A percentile compares a stretch with the other conserved stretches of the same genome.
phyloP scores from a whole-genome alignment of 306 rosid species.

The Malus domestica region DNA sequence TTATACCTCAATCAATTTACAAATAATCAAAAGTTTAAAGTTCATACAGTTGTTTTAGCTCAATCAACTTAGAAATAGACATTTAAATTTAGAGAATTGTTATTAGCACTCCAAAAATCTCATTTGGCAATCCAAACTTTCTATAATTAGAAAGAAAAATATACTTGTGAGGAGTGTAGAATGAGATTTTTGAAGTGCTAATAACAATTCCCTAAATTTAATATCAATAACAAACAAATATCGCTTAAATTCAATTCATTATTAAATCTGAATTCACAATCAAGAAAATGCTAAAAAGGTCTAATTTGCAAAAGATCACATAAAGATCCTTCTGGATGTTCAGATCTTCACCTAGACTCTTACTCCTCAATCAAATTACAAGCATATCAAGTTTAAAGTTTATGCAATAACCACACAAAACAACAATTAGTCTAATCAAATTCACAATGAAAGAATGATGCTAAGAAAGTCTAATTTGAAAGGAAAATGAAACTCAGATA shows the following conservation, averaged over 20 bases:
- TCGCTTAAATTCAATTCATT: not conserved
- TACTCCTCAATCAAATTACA: not conserved
- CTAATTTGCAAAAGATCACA: not conserved
- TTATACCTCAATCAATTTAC: no score
- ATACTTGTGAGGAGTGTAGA: no score
- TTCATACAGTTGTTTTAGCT: not conserved
- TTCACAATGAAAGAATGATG: not conserved
- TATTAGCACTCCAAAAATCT: no score
- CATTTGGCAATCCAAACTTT: no score
- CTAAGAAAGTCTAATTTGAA: not conserved
- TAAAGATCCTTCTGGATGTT: not conserved
- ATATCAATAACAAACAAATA: not conserved
- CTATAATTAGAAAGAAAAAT: no score
- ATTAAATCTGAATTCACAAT: not conserved
- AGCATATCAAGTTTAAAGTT: not conserved
- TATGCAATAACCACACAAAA: not conserved
- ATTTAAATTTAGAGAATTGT: no score
- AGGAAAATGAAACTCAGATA: not conserved
- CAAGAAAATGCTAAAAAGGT: not conserved
- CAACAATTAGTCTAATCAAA: not conserved
- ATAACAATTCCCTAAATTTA: not conserved
- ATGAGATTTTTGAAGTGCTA: no score
- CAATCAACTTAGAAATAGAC: no score
- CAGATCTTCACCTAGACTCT: not conserved
- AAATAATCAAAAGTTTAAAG: not conserved